Conservation (phyloP, 1,284 basidiomycete genomes). For the Ceraceosorus bombacis region DNA sequence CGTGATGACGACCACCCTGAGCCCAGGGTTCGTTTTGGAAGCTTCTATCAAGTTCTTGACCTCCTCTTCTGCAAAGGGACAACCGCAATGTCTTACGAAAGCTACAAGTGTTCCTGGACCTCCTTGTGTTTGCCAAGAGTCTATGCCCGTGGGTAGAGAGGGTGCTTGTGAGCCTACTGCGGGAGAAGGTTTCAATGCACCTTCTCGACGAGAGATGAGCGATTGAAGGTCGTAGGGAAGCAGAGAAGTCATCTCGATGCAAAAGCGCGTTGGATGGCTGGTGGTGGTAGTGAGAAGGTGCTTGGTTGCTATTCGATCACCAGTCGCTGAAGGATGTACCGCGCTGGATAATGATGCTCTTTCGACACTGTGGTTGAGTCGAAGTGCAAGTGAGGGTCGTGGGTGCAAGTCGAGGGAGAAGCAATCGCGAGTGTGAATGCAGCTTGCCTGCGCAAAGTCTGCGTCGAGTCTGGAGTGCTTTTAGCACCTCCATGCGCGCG, state of each 20-base stretch:
- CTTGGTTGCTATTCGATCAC: neutral
- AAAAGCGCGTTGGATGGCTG: neutral
- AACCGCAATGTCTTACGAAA: conserved; percentile 22
- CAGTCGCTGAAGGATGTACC: too few relatives aligned
- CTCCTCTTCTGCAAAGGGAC: conserved; percentile 21
- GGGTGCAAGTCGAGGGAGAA: too few relatives aligned
- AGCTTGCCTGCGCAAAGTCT: too few relatives aligned
- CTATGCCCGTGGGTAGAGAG: neutral
- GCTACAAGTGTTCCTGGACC: conserved; percentile 7
- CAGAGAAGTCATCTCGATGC: conserved; percentile 4
- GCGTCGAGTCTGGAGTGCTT: too few relatives aligned
- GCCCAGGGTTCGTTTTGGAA: conserved; percentile 8
- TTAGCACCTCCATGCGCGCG: too few relatives aligned
- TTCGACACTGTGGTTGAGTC: too few relatives aligned
- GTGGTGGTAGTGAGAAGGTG: neutral
- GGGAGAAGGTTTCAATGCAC: neutral
- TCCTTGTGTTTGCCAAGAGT: neutral
- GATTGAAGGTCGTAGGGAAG: conserved; percentile 14
- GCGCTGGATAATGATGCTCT: too few relatives aligned
- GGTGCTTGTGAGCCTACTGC: conserved; percentile 6
- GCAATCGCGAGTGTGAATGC: too few relatives aligned
- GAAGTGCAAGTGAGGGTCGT: too few relatives aligned
- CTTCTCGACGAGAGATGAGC: conserved; percentile 8
- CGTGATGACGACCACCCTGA: conserved; percentile 15
- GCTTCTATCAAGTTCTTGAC: conserved; percentile 9